These are phyloP conservation scores for Irpex sp. DNA, from an alignment of 1,284 basidiomycete species.

Conservation along the genomic window DNA sequence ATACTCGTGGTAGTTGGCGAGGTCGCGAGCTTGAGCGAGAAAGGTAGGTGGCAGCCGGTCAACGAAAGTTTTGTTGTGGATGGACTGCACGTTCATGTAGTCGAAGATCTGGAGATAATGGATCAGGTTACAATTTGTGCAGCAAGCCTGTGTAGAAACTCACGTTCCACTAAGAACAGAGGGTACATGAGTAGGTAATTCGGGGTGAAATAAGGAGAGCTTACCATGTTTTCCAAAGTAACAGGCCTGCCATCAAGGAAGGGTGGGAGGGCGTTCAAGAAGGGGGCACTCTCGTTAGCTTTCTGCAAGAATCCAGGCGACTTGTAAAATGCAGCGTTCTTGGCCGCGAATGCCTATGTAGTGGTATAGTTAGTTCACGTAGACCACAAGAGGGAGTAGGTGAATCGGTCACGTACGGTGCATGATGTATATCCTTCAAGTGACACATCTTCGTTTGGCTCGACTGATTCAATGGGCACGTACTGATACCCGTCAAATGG, in stretches of 20 bases:
- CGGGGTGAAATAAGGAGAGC: constrained; percentile 5
- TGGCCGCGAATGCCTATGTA: too few relatives aligned
- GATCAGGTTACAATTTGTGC: background rate
- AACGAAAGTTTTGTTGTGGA: constrained; percentile 36
- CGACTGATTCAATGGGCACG: constrained; percentile 52
- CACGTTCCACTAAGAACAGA: constrained; percentile 31
- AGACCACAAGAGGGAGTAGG: too few relatives aligned
- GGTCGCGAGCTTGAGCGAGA: constrained; percentile 36
- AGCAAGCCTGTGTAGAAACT: constrained; percentile 10
- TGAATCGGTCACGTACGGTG: constrained; percentile 23
- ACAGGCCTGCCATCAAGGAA: constrained; percentile 40
- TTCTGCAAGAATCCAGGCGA: constrained; percentile 35
- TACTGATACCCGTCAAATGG: constrained; percentile 57
- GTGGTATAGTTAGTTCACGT: too few relatives aligned
- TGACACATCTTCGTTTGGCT: constrained; percentile 38
- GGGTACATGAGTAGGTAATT: background rate
- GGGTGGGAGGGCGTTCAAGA: constrained; percentile 36
- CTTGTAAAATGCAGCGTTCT: constrained; percentile 24
- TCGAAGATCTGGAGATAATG: constrained; percentile 38
- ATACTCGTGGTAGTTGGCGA: constrained; percentile 52
- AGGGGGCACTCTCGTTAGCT: constrained; percentile 29
- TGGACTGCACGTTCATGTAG: constrained; percentile 49
- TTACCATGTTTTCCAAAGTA: constrained; percentile 39
- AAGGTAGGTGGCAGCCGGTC: constrained; percentile 27
- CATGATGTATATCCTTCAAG: constrained; percentile 46